These are phyloP conservation scores for Cryphonectria radicalis DNA, from an alignment of 2,329 filamentous ascomycete species.

Conservation along the genomic window DNA sequence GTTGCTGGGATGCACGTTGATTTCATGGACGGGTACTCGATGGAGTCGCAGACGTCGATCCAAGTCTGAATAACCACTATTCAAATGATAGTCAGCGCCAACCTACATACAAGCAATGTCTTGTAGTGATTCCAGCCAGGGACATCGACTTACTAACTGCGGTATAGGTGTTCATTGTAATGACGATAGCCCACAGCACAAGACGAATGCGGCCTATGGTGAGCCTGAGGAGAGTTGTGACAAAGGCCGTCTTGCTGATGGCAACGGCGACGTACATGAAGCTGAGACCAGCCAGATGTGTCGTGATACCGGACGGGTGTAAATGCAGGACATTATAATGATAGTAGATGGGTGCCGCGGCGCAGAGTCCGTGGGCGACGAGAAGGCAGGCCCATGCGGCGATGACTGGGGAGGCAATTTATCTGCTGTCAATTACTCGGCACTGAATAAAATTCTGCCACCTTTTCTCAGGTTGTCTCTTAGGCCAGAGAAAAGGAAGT, in stretches of 20 bases:
- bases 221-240: conserved; percentile 20
- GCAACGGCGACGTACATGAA: conserved; percentile 24
- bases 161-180: neutral
- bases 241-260: conserved; percentile 26
- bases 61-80: conserved; percentile 1
- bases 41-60: neutral
- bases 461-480: neutral
- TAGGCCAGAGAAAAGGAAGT: too few relatives aligned
- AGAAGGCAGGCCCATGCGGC: conserved; percentile 22
- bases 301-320: conserved; percentile 7
- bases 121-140: neutral
- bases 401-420: conserved; percentile 6
- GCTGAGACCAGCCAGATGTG: conserved; percentile 6
- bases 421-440: neutral
- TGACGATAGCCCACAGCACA: neutral
- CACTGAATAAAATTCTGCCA: neutral
- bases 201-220: neutral
- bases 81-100: neutral
- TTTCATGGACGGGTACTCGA: conserved; percentile 5
- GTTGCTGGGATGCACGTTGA: conserved; percentile 11
- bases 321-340: conserved; percentile 20
- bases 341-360: conserved; percentile 18
- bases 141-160: neutral
- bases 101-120: neutral
- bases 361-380: conserved; percentile 19